Evolutionary conservation across 202 grass and related monocot genomes (phyloP).

Genomic region (Brachypodium distachyon): DNA sequence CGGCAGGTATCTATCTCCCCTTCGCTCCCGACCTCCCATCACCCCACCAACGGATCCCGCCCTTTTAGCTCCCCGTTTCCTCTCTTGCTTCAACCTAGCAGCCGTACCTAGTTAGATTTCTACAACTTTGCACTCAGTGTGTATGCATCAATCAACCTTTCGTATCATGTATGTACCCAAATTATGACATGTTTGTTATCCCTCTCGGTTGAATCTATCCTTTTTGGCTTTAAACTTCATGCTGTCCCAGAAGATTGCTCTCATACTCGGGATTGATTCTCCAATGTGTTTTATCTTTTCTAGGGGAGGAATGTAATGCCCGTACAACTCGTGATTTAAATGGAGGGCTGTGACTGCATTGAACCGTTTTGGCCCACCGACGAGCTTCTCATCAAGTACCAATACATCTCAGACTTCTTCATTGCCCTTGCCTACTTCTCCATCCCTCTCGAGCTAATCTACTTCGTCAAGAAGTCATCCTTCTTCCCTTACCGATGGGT

Average conservation of each 20-base stretch:
- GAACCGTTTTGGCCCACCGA: slow-evolving; percentile 37
- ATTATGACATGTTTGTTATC: neutral
- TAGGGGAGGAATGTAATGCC: neutral
- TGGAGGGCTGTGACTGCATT: slow-evolving; percentile 46
- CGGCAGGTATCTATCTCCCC: too few relatives aligned
- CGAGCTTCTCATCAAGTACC: slow-evolving; percentile 48
- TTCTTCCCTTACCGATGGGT: slow-evolving; percentile 55
- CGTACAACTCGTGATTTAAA: neutral
- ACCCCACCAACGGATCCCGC: too few relatives aligned
- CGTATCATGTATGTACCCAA: neutral
- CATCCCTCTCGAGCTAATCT: slow-evolving; percentile 55
- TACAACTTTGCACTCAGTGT: neutral
- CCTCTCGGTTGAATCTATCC: neutral
- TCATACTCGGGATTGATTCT: neutral
- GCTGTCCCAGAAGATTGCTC: neutral
- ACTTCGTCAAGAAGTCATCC: slow-evolving; percentile 56
- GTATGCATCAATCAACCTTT: neutral
- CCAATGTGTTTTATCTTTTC: neutral
- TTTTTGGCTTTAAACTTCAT: neutral
- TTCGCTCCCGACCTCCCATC: too few relatives aligned
- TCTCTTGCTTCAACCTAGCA: neutral
- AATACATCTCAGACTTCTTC: slow-evolving; percentile 59
- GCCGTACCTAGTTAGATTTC: neutral
- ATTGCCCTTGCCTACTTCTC: slow-evolving; percentile 63
- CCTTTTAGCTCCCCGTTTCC: too few relatives aligned